phyloP scores from a whole-genome alignment of 805 yeast genomes.

The Candida arabinofermentans region DNA sequence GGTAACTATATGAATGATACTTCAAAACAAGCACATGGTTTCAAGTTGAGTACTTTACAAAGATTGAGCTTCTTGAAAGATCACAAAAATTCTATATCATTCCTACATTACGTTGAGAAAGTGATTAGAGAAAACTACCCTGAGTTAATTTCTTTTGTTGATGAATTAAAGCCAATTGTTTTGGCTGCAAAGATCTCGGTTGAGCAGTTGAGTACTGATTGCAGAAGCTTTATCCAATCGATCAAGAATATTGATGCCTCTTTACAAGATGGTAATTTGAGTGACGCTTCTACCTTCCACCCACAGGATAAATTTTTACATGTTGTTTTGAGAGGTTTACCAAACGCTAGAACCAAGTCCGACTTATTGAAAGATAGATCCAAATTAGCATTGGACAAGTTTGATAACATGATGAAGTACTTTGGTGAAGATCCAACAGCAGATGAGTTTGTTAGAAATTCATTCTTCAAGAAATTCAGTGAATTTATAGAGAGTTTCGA shows the following conservation, averaged over 20 bases:
- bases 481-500: constrained; percentile 75
- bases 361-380: constrained; percentile 62
- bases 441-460: constrained; percentile 61
- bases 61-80: constrained; percentile 88
- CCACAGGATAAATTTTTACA: constrained; percentile 73
- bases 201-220: constrained; percentile 76
- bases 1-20: constrained; percentile 96
- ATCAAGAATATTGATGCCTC: constrained; percentile 72
- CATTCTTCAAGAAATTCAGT: constrained; percentile 77
- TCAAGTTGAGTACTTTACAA: constrained; percentile 84
- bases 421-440: constrained; percentile 82
- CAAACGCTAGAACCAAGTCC: constrained; percentile 70
- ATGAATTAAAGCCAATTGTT: constrained; percentile 58
- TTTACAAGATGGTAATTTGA: constrained; percentile 76
- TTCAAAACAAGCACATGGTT: constrained; percentile 91
- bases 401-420: constrained; percentile 66
- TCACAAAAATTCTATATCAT: constrained; percentile 80
- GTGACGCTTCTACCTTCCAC: constrained; percentile 74
- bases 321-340: constrained; percentile 60
- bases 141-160: constrained; percentile 66
- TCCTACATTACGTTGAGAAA: constrained; percentile 88
- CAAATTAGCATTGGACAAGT: constrained; percentile 57
- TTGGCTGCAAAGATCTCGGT: constrained; percentile 70
- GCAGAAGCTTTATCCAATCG: constrained; percentile 55
- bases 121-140: constrained; percentile 84